phyloP scores from a whole-genome alignment of 805 yeast genomes.

The Debaryomyces hansenii region DNA sequence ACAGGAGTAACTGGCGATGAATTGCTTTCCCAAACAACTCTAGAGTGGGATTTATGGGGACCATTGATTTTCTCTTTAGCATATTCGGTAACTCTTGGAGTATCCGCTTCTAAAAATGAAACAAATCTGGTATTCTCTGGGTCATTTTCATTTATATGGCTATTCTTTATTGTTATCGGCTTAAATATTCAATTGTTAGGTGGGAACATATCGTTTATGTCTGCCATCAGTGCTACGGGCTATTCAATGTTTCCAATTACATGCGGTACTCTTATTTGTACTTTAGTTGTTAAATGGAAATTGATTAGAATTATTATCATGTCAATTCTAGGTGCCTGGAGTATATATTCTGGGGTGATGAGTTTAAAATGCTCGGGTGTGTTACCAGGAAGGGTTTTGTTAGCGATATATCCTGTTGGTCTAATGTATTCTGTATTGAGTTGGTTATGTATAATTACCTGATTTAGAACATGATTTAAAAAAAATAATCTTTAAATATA shows the following conservation, averaged over 20 bases:
- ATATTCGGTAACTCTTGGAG: constrained; percentile 54
- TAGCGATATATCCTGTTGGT: constrained; percentile 68
- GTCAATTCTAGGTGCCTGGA: constrained; percentile 55
- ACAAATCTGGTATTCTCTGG: constrained; percentile 61
- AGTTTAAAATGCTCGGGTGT: constrained; percentile 68
- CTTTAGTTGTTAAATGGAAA: constrained; percentile 46
- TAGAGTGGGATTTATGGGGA: constrained; percentile 73
- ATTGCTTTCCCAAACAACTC: constrained; percentile 5
- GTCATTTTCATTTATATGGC: constrained; percentile 63
- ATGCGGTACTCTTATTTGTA: constrained; percentile 49
- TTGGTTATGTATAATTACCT: constrained; percentile 66
- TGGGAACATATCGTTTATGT: constrained; percentile 62
- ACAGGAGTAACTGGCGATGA: constrained; percentile 23
- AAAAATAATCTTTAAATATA: not conserved
- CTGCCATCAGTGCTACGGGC: constrained; percentile 69
- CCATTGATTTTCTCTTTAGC: constrained; percentile 62
- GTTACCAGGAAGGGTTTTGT: constrained; percentile 55
- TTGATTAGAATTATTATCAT: constrained; percentile 50
- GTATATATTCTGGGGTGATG: constrained; percentile 60
- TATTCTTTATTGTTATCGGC: constrained; percentile 60
- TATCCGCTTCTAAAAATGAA: constrained; percentile 43
- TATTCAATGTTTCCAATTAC: constrained; percentile 69
- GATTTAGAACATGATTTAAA: too few species aligned
- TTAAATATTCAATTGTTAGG: constrained; percentile 64
- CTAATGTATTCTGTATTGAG: constrained; percentile 61